Percentiles rank a stretch among this genome's conserved stretches.
These are phyloP conservation scores for Diplocarpon rosae DNA, from an alignment of 2,329 filamentous ascomycete genomes.

Conservation along the genomic window DNA sequence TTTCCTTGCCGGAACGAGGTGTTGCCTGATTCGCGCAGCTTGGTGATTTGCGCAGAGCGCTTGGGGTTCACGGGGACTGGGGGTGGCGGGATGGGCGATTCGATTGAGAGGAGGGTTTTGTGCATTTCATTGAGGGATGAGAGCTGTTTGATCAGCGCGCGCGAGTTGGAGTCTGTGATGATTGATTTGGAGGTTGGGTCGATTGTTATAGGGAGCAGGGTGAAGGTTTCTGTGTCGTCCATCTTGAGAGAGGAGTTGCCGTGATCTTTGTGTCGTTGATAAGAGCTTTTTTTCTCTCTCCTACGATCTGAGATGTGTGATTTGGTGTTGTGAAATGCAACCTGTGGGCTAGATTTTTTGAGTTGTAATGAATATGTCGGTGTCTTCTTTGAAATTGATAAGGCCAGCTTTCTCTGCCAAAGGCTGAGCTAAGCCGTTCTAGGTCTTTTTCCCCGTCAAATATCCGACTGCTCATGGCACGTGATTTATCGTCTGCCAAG, in stretches of 20 bases:
- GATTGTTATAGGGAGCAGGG: slow-evolving; percentile 68
- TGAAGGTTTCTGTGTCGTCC: slow-evolving; percentile 63
- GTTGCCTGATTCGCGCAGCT: slow-evolving; percentile 85
- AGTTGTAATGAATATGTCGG: too few species aligned
- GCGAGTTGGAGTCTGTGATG: slow-evolving; percentile 35
- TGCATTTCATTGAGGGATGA: slow-evolving; percentile 68
- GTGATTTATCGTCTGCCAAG: too few species aligned
- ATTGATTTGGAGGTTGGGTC: slow-evolving; percentile 76
- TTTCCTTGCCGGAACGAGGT: slow-evolving; percentile 67
- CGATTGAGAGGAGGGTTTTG: slow-evolving; percentile 57
- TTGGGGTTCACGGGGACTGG: slow-evolving; percentile 90
- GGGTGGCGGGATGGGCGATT: slow-evolving; percentile 61
- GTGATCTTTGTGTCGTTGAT: neutral
- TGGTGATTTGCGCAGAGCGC: slow-evolving; percentile 74
- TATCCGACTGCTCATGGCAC: too few species aligned
- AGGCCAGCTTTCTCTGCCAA: slow-evolving; percentile 3
- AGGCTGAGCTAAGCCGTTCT: too few species aligned
- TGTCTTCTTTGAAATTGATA: neutral
- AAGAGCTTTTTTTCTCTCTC: too few species aligned
- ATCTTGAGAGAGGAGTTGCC: slow-evolving; percentile 27
- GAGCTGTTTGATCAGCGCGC: slow-evolving; percentile 53
- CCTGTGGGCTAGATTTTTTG: too few species aligned
- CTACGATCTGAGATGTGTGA: too few species aligned
- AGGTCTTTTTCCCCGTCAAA: too few species aligned
- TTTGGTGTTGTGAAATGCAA: too few species aligned